Evolutionary conservation across 306 rosid genomes (phyloP).

Genomic region (Comarum palustre): DNA sequence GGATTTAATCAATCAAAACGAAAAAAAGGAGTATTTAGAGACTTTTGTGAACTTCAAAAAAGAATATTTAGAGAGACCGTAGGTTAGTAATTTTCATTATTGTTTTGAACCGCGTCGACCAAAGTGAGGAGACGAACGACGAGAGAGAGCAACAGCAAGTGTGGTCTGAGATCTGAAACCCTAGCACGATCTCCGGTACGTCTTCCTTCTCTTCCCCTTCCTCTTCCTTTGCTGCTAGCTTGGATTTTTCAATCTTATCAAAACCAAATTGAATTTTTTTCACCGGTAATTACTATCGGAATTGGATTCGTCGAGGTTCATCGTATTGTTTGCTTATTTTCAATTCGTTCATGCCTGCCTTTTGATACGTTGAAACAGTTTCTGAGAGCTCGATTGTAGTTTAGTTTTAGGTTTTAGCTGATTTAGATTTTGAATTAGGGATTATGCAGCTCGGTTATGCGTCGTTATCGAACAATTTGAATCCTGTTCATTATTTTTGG

Average conservation of each 20-base stretch:
- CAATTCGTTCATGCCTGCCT: background rate
- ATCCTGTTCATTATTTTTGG: background rate
- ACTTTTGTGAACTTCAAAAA: too few species aligned
- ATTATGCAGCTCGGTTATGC: background rate
- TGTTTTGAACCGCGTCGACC: background rate
- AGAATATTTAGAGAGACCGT: too few species aligned
- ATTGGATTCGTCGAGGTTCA: background rate
- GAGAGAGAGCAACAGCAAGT: background rate
- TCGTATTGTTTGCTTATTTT: background rate
- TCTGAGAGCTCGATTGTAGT: background rate
- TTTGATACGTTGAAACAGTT: background rate
- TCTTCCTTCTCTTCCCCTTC: background rate
- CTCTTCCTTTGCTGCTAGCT: background rate
- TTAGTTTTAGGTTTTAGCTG: background rate
- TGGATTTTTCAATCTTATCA: background rate
- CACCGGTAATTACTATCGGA: background rate
- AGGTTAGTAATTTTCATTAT: too few species aligned
- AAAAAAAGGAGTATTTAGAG: too few species aligned
- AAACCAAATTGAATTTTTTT: background rate
- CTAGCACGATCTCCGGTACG: conserved; percentile 3
- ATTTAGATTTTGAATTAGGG: background rate
- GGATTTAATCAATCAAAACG: too few species aligned
- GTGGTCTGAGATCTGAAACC: conserved; percentile 11
- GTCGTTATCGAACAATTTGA: background rate
- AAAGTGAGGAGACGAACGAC: conserved; percentile 3